Base-by-base conservation (phyloP, 2,329 filamentous ascomycete species). In the Xylariales sp. region DNA sequence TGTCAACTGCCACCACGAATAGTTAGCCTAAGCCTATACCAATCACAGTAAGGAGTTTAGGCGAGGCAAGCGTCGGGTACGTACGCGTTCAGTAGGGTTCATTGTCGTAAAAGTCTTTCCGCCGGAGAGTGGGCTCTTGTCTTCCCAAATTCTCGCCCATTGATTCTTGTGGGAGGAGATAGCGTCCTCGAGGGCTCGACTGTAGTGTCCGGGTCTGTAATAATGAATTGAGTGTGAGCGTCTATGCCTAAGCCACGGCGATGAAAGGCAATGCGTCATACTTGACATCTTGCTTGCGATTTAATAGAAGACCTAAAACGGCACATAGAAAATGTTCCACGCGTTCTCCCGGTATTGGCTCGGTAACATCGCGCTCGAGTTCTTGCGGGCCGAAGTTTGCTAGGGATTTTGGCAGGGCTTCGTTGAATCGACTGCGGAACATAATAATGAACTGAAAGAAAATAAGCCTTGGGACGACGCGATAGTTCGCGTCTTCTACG, bases 231-330 rank as follows among this genome's bases (percentile, higher is more conserved):
- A 48, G 41, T 54, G 71, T 78, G 63, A 78, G 74, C 41, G 63
- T 54, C 14, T 66, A 41, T 41, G 64, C 39, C 43, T 14, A 59
- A 48, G 41, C 16, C 10, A 28, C 9, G 16, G 41, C 28, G 23
- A 49, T 57, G 43, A 34, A 49, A 46, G 69, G 59, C 64, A 75
- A 72, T 70, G 75, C 72, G 70, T 71, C 93, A 81, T 88, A 98
- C 96, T 99, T 97, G 78, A 98, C 93, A 82, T 97, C 94, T 80
- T 99, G 97, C 85, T 99, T 98, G 80, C 96, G 91, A 81, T 99
- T 99, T 76, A 99, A 85, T 63, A 97, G 88, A 74, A 99, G 85
- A 39, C 92, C 91, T 52, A 99, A 84, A 72, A 99, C 82, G 70
- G 94, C 94, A 84, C 97, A 99, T 32, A 99, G 85, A 66, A 99